These are phyloP conservation scores for Ramichloridium luteum DNA, from an alignment of 2,329 filamentous ascomycete genomes.

Conservation along the genomic window DNA sequence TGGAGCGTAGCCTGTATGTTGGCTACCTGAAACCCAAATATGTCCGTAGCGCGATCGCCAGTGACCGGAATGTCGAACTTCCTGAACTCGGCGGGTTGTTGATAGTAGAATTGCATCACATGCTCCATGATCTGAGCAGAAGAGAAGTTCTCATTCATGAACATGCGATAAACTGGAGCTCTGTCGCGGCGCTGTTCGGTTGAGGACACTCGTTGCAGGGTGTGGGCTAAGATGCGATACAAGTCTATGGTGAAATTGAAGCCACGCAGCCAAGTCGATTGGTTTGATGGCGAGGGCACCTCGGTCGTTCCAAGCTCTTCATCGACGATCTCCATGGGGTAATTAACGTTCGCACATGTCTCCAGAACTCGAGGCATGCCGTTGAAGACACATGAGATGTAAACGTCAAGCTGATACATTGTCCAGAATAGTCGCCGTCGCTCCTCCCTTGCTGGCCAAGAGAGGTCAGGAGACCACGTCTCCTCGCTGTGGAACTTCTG, in stretches of 20 bases:
- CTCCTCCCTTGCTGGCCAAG: conserved; percentile 37
- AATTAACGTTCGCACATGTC: conserved; percentile 35
- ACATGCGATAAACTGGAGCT: conserved; percentile 15
- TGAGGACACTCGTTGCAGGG: conserved; percentile 20
- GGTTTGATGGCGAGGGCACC: conserved; percentile 12
- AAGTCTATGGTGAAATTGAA: conserved; percentile 48
- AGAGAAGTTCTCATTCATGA: conserved; percentile 14
- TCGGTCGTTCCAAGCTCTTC: conserved; percentile 29
- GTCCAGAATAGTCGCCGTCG: conserved; percentile 43
- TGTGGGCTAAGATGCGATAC: conserved; percentile 45
- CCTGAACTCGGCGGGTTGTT: conserved; percentile 22
- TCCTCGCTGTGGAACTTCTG: conserved; percentile 42
- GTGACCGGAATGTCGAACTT: conserved; percentile 17
- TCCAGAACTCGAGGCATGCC: conserved; percentile 36
- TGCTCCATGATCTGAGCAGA: neutral
- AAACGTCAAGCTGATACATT: conserved; percentile 46
- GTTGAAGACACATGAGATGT: conserved; percentile 41
- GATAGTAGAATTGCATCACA: conserved; percentile 17
- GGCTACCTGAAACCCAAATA: conserved; percentile 39
- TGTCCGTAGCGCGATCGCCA: conserved; percentile 26
- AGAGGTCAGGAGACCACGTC: conserved; percentile 38
- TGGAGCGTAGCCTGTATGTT: conserved; percentile 39
- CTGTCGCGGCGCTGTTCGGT: conserved; percentile 14
- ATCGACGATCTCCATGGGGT: conserved; percentile 38
- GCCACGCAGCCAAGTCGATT: conserved; percentile 38